Percentiles rank a stretch among this genome's conserved stretches.
phyloP scores from a whole-genome alignment of 345 rosid species.

The Geranium rotundifolium region DNA sequence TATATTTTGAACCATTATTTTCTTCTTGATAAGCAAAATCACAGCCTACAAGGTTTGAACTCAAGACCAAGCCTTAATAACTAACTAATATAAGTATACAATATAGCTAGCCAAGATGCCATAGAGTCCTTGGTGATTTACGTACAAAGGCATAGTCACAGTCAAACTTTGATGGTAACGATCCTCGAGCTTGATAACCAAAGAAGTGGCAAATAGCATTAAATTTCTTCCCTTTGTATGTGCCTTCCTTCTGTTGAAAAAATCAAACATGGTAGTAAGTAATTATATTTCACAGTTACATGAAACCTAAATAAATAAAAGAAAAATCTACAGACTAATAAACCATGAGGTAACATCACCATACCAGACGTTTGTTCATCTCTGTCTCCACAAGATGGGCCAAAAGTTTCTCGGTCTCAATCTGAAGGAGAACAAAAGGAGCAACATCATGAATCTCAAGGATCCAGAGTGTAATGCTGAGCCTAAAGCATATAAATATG shows the following conservation, averaged over 20 bases:
- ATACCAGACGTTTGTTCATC: conserved; percentile 80
- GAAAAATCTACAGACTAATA: too few species aligned
- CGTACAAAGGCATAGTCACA: conserved; percentile 96
- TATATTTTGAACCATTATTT: neutral
- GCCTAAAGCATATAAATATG: neutral
- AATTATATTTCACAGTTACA: neutral
- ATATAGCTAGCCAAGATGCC: neutral
- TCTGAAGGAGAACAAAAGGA: conserved; percentile 32
- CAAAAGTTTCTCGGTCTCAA: conserved; percentile 93
- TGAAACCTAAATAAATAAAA: neutral
- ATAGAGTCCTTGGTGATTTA: conserved; percentile 7
- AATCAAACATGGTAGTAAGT: neutral
- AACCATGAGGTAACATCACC: conserved; percentile 3
- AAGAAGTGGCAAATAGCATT: conserved; percentile 98
- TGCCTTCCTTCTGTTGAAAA: conserved; percentile 60
- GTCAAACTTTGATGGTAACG: conserved; percentile 92
- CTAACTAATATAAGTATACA: neutral
- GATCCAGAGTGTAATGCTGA: neutral
- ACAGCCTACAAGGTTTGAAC: too few species aligned
- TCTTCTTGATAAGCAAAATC: too few species aligned
- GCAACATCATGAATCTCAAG: conserved; percentile 11
- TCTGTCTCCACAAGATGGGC: conserved; percentile 96
- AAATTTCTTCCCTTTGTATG: conserved; percentile 86
- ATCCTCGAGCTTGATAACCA: conserved; percentile 99
- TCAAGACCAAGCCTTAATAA: too few species aligned